phyloP scores from a whole-genome alignment of 2,329 filamentous ascomycete species.

The Fusarium brachygibbosum region DNA sequence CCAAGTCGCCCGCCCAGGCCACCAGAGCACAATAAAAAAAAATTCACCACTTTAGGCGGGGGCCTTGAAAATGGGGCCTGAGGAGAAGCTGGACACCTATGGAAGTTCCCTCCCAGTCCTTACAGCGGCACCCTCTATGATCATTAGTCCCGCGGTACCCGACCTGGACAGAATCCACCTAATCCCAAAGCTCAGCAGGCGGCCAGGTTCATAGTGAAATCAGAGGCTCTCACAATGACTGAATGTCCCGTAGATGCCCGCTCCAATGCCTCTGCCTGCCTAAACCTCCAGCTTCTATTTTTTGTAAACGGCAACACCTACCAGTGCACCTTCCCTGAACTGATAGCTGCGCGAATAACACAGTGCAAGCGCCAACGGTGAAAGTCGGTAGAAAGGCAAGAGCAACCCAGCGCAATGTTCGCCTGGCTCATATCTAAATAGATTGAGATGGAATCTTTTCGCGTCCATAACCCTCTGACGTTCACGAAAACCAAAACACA shows the following conservation, averaged over 20 bases:
- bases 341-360: background rate
- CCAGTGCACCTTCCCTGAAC: conserved; percentile 6
- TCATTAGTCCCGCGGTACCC: conserved; percentile 22
- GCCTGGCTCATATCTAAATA: background rate
- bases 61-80: conserved; percentile 40
- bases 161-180: conserved; percentile 1
- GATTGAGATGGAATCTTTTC: conserved; percentile 2
- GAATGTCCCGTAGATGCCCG: conserved; percentile 2
- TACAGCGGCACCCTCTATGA: conserved; percentile 19
- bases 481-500: conserved; percentile 27
- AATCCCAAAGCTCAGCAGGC: background rate
- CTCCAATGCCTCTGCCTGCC: background rate
- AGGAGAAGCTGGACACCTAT: conserved; percentile 10
- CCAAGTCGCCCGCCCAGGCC: conserved; percentile 19
- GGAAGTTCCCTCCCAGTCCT: conserved; percentile 7
- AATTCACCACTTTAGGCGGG: conserved; percentile 35
- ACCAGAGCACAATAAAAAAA: conserved; percentile 32
- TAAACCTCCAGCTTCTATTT: conserved; percentile 3
- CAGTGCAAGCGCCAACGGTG: conserved; percentile 7
- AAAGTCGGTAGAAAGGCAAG: conserved; percentile 7
- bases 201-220: conserved; percentile 16
- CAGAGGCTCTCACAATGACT: background rate
- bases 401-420: conserved; percentile 9
- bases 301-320: conserved; percentile 8
- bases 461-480: conserved; percentile 20